Conservation (phyloP, 225 moss, liverwort and hornwort species). For the Sphagnum contortum region DNA sequence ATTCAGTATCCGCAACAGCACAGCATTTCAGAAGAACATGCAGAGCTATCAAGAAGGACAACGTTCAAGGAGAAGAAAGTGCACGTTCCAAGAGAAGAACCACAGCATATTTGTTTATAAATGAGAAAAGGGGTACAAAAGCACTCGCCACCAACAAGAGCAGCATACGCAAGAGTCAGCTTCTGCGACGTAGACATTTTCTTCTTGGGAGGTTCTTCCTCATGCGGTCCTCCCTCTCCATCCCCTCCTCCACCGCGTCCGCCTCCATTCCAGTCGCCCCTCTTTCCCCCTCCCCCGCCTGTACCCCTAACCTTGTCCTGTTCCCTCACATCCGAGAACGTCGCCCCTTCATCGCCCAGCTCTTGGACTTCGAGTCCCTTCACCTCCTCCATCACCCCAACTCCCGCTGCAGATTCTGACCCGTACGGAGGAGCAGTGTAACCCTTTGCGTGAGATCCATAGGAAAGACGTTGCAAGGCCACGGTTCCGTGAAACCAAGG, state of each 20-base stretch:
- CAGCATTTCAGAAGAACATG: slow-evolving; percentile 1
- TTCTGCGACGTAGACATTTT: slow-evolving; percentile 78
- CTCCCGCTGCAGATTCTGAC: slow-evolving; percentile 6
- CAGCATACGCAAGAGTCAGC: slow-evolving; percentile 75
- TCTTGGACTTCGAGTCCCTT: slow-evolving; percentile 7
- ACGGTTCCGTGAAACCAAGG: too few relatives aligned
- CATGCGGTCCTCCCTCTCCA: slow-evolving; percentile 22
- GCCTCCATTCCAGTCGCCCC: slow-evolving; percentile 46
- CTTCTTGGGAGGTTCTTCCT: slow-evolving; percentile 13
- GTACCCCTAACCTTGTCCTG: slow-evolving; percentile 44
- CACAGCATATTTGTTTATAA: too few relatives aligned
- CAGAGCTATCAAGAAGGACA: neutral
- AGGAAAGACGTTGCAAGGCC: too few relatives aligned
- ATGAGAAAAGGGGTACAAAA: neutral
- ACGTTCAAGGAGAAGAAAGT: too few relatives aligned
- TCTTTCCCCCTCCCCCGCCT: slow-evolving; percentile 31
- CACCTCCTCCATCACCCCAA: slow-evolving; percentile 15
- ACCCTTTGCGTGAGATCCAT: too few relatives aligned
- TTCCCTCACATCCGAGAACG: slow-evolving; percentile 21
- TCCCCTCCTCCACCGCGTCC: slow-evolving; percentile 42
- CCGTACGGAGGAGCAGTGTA: too few relatives aligned
- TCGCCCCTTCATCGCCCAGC: slow-evolving; percentile 17
- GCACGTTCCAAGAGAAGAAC: too few relatives aligned
- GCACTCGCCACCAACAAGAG: slow-evolving; percentile 71
- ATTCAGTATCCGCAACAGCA: too few relatives aligned